A percentile compares a stretch with the other conserved stretches of the same genome.
These are phyloP conservation scores for Panaeolus papilionaceus DNA, from an alignment of 768 basidiomycete genomes.

Conservation along the genomic window DNA sequence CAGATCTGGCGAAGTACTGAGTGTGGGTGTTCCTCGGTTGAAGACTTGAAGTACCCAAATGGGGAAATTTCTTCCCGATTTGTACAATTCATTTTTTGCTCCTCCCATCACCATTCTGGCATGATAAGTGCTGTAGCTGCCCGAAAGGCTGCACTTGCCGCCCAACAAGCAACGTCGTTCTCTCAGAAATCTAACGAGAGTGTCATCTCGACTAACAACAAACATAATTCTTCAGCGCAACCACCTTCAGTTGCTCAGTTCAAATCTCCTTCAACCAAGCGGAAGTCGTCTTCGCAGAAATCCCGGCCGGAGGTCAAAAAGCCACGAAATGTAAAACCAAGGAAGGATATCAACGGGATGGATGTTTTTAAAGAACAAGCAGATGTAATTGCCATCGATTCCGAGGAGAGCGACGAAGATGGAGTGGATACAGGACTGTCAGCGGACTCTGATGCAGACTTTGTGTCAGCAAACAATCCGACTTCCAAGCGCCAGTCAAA, in stretches of 20 bases:
- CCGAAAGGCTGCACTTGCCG: slow-evolving; percentile 61
- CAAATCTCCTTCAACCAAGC: slow-evolving; percentile 43
- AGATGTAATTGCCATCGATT: slow-evolving; percentile 47
- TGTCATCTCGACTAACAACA: not conserved
- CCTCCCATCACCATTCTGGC: not conserved
- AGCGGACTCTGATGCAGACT: slow-evolving; percentile 21
- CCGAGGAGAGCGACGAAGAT: slow-evolving; percentile 38
- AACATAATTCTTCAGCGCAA: not conserved
- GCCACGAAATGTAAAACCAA: slow-evolving; percentile 28
- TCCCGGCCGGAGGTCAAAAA: slow-evolving; percentile 26
- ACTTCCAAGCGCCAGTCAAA: slow-evolving; percentile 22
- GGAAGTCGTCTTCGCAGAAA: slow-evolving; percentile 43
- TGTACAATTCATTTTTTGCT: slow-evolving; percentile 4
- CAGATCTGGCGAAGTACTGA: too few species aligned
- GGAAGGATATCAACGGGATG: slow-evolving; percentile 30
- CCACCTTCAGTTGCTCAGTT: not conserved
- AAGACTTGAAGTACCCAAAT: slow-evolving; percentile 17
- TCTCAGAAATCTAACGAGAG: slow-evolving; percentile 18
- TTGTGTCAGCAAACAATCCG: slow-evolving; percentile 10
- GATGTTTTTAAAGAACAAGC: slow-evolving; percentile 43
- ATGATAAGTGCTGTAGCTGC: slow-evolving; percentile 82
- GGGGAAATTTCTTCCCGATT: slow-evolving; percentile 12
- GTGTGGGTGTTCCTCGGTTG: too few species aligned
- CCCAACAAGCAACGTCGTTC: slow-evolving; percentile 28
- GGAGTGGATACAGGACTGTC: slow-evolving; percentile 26